These are phyloP conservation scores for Zygosaccharomyces sapae DNA, from an alignment of 1,139 yeast genomes.

Conservation along the genomic window DNA sequence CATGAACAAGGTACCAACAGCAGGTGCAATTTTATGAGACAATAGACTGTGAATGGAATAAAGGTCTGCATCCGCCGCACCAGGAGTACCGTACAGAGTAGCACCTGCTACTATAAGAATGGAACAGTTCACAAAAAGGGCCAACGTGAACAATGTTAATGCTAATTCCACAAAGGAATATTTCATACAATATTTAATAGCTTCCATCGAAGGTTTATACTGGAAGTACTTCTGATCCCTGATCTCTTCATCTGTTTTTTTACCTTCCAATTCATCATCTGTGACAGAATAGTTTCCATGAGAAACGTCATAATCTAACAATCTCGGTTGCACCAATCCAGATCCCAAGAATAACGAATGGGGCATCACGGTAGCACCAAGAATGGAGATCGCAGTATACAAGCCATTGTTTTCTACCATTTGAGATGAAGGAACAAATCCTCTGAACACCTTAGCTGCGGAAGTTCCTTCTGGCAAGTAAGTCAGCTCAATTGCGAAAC, in stretches of 20 bases:
- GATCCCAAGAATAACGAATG: slow-evolving; percentile 74
- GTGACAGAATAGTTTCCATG: slow-evolving; percentile 40
- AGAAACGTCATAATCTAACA: slow-evolving; percentile 55
- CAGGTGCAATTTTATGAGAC: slow-evolving; percentile 55
- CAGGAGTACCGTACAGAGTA: slow-evolving; percentile 60
- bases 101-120: slow-evolving; percentile 74
- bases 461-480: slow-evolving; percentile 47
- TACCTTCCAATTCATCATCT: slow-evolving; percentile 16
- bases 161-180: slow-evolving; percentile 63
- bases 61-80: slow-evolving; percentile 68
- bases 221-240: slow-evolving; percentile 26
- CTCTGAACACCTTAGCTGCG: slow-evolving; percentile 57
- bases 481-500: slow-evolving; percentile 66
- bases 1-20: slow-evolving; percentile 74
- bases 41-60: slow-evolving; percentile 64
- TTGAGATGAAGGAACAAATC: slow-evolving; percentile 63
- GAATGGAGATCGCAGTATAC: slow-evolving; percentile 69
- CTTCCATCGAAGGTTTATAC: slow-evolving; percentile 62
- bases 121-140: slow-evolving; percentile 74
- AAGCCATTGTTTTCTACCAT: slow-evolving; percentile 62
- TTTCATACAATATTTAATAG: slow-evolving; percentile 62
- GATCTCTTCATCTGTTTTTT: slow-evolving; percentile 18
- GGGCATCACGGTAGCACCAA: slow-evolving; percentile 85
- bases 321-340: slow-evolving; percentile 68
- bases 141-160: slow-evolving; percentile 66